Percentiles rank a stretch among this genome's conserved stretches.
phyloP scores from a whole-genome alignment of 2,329 filamentous ascomycete species.

The Trichoderma guizhouense region DNA sequence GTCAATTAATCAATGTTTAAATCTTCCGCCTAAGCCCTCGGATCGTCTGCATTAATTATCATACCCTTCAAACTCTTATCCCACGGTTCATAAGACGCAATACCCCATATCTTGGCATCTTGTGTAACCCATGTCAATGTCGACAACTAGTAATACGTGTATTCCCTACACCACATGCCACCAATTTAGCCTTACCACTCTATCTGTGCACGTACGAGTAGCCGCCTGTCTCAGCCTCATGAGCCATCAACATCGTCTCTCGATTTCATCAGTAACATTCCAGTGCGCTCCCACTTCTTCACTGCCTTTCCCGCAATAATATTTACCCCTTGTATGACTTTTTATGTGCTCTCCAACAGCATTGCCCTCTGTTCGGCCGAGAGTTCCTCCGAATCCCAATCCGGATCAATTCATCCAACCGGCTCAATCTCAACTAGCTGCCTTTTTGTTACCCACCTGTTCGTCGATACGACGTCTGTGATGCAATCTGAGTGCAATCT shows the following conservation, averaged over 20 bases:
- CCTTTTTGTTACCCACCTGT: not conserved
- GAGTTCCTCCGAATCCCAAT: conserved; percentile 13
- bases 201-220: not conserved
- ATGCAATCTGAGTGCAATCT: not conserved
- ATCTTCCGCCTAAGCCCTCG: not conserved
- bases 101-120: not conserved
- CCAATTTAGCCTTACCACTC: not conserved
- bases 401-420: conserved; percentile 14
- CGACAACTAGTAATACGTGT: not conserved
- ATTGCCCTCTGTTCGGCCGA: not conserved
- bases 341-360: not conserved
- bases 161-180: not conserved
- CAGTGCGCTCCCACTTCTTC: not conserved
- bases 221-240: not conserved
- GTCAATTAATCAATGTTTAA: not conserved
- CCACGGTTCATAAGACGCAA: not conserved
- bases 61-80: not conserved
- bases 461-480: not conserved
- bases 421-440: not conserved
- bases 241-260: not conserved
- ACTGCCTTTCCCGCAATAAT: not conserved
- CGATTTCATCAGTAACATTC: not conserved
- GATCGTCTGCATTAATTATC: not conserved
- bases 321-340: not conserved
- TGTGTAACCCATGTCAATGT: not conserved